A percentile compares a stretch with the other conserved stretches of the same genome.
Evolutionary conservation across 1,284 basidiomycete species (phyloP).

Genomic region (Xerocomus minutiporus): DNA sequence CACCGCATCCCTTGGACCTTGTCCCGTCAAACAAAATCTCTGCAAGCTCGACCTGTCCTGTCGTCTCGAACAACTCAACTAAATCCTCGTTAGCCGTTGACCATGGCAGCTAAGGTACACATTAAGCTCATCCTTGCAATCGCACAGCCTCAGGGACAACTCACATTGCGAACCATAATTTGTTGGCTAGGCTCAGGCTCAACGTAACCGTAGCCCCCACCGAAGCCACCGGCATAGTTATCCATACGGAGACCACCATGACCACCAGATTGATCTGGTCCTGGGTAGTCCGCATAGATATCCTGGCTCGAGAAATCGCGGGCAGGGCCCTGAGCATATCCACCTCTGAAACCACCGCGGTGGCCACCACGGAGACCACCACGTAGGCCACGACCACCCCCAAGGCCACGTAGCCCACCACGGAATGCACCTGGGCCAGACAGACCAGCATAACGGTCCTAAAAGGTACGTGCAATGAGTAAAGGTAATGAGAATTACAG

Average conservation of each 20-base stretch:
- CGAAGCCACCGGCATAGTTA: slow-evolving; percentile 36
- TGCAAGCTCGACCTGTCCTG: slow-evolving; percentile 89
- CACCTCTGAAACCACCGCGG: slow-evolving; percentile 50
- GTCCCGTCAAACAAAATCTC: slow-evolving; percentile 91
- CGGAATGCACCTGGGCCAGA: slow-evolving; percentile 63
- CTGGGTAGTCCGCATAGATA: slow-evolving; percentile 77
- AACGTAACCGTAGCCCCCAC: slow-evolving; percentile 29
- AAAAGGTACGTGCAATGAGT: slow-evolving; percentile 8
- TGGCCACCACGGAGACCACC: slow-evolving; percentile 58
- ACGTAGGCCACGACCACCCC: slow-evolving; percentile 40
- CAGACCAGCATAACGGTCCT: slow-evolving; percentile 87
- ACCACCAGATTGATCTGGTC: slow-evolving; percentile 63
- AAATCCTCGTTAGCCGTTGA: slow-evolving; percentile 98
- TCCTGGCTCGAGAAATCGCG: slow-evolving; percentile 76
- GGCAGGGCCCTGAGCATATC: slow-evolving; percentile 50
- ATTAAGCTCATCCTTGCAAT: not conserved
- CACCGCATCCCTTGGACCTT: slow-evolving; percentile 89
- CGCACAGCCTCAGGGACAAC: slow-evolving; percentile 33
- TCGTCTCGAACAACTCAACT: slow-evolving; percentile 97
- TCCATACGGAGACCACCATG: slow-evolving; percentile 48
- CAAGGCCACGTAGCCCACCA: slow-evolving; percentile 52
- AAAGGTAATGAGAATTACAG: not conserved
- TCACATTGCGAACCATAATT: slow-evolving; percentile 95
- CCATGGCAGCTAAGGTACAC: slow-evolving; percentile 77
- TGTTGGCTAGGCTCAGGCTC: slow-evolving; percentile 86